Conservation (phyloP, 345 rosid genomes). For the Ceriops decandra region DNA sequence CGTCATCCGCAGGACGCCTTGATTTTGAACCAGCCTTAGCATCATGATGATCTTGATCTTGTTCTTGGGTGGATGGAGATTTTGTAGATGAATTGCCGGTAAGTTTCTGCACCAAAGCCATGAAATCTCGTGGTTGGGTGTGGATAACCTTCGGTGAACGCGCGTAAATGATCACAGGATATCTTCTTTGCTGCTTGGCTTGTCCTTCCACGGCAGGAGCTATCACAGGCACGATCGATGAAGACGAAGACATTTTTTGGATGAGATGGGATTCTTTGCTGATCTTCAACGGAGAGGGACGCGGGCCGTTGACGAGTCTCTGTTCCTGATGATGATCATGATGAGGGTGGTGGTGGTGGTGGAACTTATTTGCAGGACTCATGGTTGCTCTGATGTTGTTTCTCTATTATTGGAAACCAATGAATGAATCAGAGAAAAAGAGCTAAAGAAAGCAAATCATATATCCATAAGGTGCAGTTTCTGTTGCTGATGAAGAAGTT, state of each 20-base stretch:
- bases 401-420: neutral
- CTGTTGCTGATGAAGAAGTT: no score
- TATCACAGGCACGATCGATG: neutral
- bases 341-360: no score
- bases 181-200: neutral
- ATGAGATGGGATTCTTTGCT: conserved; percentile 14
- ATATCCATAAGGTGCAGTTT: no score
- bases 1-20: neutral
- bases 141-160: conserved; percentile 25
- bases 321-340: neutral
- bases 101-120: conserved; percentile 27
- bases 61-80: neutral
- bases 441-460: neutral
- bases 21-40: neutral
- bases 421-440: neutral
- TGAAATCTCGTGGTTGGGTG: conserved; percentile 20
- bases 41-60: neutral
- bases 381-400: neutral
- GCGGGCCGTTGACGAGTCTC: conserved; percentile 9
- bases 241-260: conserved; percentile 8
- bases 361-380: conserved; percentile 8
- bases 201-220: neutral
- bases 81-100: conserved; percentile 16
- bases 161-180: conserved; percentile 20
- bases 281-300: conserved; percentile 23